A percentile compares a stretch with the other conserved stretches of the same genome.
Evolutionary conservation across 2,329 filamentous ascomycete genomes (phyloP).

Genomic region (Xylaria sp.): DNA sequence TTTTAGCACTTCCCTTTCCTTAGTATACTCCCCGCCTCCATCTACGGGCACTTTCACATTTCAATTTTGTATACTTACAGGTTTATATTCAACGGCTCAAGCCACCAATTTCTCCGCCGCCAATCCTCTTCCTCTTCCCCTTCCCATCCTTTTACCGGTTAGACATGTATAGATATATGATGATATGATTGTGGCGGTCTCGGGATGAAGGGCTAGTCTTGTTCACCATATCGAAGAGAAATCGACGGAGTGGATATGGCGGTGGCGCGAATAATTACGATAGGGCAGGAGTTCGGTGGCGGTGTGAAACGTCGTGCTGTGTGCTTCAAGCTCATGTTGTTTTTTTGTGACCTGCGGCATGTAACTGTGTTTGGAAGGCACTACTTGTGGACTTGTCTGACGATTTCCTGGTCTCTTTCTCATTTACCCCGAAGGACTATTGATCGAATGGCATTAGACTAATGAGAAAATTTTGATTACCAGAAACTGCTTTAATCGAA

Average conservation of each 20-base stretch:
- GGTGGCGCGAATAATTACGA: not conserved
- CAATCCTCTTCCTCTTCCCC: not conserved
- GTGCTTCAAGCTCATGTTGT: constrained; percentile 1
- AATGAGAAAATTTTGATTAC: not conserved
- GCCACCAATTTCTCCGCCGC: constrained; percentile 1
- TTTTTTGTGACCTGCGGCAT: not conserved
- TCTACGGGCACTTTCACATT: not conserved
- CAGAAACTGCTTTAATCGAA: too few relatives aligned
- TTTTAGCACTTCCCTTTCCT: not conserved
- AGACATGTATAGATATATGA: constrained; percentile 26
- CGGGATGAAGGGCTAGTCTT: not conserved
- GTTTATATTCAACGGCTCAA: constrained; percentile 16
- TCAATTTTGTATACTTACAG: constrained; percentile 9
- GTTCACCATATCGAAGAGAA: constrained; percentile 1
- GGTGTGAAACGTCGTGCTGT: not conserved
- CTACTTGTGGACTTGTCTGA: not conserved
- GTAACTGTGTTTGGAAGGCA: not conserved
- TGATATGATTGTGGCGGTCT: constrained; percentile 9
- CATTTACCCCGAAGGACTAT: not conserved
- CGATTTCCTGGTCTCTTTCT: not conserved
- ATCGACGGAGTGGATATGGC: not conserved
- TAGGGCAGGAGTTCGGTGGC: constrained; percentile 13
- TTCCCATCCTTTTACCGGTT: constrained; percentile 3
- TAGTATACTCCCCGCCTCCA: not conserved
- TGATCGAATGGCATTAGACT: not conserved